Conservation (phyloP, 2,329 filamentous ascomycete genomes). For the Hymenoscyphus albidus region DNA sequence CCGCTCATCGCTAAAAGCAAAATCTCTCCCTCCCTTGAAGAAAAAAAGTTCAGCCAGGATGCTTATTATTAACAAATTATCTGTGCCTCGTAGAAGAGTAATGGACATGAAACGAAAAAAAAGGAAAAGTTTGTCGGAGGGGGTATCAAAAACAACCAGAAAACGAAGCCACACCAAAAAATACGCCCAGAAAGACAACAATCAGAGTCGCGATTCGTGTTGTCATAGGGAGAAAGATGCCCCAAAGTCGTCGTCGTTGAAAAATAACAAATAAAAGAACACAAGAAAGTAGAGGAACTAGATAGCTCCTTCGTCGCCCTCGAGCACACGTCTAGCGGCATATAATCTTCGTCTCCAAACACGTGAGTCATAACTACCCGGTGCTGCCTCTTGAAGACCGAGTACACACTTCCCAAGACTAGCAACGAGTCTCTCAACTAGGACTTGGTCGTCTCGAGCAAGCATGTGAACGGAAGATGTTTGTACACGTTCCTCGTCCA, state of each 20-base stretch:
- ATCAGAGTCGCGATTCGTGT: background rate
- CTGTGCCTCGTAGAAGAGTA: background rate
- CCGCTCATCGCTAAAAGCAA: background rate
- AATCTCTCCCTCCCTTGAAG: background rate
- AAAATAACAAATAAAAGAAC: background rate
- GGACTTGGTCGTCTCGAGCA: conserved; percentile 51
- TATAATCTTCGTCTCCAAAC: conserved; percentile 70
- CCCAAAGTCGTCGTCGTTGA: background rate
- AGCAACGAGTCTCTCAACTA: conserved; percentile 57
- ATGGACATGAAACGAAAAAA: background rate
- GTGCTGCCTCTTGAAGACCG: conserved; percentile 52
- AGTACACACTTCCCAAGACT: conserved; percentile 58
- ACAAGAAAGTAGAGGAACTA: background rate
- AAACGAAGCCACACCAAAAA: background rate
- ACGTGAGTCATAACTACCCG: conserved; percentile 54
- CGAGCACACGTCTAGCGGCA: conserved; percentile 67
- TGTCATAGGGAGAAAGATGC: background rate
- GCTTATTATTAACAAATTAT: too few relatives aligned
- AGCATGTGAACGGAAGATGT: conserved; percentile 34
- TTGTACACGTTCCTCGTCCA: conserved; percentile 16
- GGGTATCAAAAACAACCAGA: background rate
- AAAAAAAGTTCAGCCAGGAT: background rate
- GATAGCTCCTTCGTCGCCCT: conserved; percentile 56
- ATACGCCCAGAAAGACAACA: background rate
- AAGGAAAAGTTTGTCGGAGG: background rate